Percentiles rank a stretch among this genome's conserved stretches.
Evolutionary conservation across 2,329 filamentous ascomycete genomes (phyloP).

Genomic region (Teratosphaeria nubilosa): DNA sequence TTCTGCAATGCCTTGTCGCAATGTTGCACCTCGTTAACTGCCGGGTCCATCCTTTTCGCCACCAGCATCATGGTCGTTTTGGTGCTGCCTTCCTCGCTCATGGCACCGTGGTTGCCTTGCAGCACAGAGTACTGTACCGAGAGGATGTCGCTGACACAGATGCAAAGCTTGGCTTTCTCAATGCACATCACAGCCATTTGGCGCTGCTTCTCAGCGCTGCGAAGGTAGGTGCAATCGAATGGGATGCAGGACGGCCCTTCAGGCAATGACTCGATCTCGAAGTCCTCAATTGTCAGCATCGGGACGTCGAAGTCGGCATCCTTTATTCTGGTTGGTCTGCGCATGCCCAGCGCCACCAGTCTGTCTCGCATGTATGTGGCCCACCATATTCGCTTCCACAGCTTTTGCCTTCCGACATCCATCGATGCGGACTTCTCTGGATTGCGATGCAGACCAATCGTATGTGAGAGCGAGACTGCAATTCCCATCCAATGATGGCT

Average conservation of each 20-base stretch:
- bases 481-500: constrained; percentile 99
- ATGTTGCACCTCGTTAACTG: constrained; percentile 64
- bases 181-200: constrained; percentile 83
- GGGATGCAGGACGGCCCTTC: constrained; percentile 60
- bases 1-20: constrained; percentile 71
- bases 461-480: constrained; percentile 83
- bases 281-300: constrained; percentile 76
- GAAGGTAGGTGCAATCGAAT: constrained; percentile 58
- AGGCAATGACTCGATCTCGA: constrained; percentile 58
- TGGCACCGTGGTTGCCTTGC: constrained; percentile 64
- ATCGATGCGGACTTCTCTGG: constrained; percentile 63
- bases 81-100: constrained; percentile 61
- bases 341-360: constrained; percentile 85
- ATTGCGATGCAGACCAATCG: constrained; percentile 84
- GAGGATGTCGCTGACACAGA: constrained; percentile 81
- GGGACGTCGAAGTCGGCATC: constrained; percentile 89
- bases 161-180: constrained; percentile 78
- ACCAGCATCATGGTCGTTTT: constrained; percentile 75
- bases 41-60: constrained; percentile 77
- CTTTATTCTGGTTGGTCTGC: constrained; percentile 83
- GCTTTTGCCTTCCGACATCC: constrained; percentile 59
- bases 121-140: constrained; percentile 87
- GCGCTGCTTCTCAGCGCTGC: constrained; percentile 62
- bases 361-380: constrained; percentile 93
- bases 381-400: constrained; percentile 98